Base-by-base conservation (phyloP, 2,329 filamentous ascomycete genomes). In the Chaetomium olivaceum region DNA sequence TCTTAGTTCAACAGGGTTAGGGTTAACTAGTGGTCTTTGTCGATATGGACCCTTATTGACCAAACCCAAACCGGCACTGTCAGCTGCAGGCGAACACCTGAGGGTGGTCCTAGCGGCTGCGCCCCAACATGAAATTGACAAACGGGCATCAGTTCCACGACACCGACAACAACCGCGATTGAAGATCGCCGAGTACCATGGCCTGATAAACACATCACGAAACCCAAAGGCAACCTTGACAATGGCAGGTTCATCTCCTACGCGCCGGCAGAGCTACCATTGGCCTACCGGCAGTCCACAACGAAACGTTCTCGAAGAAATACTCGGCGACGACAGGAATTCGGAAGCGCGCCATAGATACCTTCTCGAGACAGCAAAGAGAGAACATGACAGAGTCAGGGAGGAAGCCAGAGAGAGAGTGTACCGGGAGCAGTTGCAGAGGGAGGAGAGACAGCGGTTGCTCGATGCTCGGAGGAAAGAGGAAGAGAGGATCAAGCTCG, bases 241-340 rank as follows among this genome's bases (percentile, higher is more conserved):
- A 63, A 76, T 76, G 75, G 69, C 73, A 55, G 71, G 71, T 48
- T 74, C 74, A 2, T 76, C 76, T 16, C 74, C 75, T n/a, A 55
- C 69, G n/a, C 72, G 67, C 50, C 62, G 56, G 33, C 65, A 60
- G 61, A 73, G 68, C 69, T 55, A 67, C 56, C 68, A 69, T 39
- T 71, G 66, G 65, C 52, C 63, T n/a, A 14, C 21, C 2, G 39
- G 52, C 3, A 71, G 69, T 27, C 69, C 71, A 14, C 65, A 68
- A 36, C 67, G 69, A 23, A 63, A 63, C 1, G 66, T 72, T 9
- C 61, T 74, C 21, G 68, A 72, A 9, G 74, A 76, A 1, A 73
- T 75, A 29, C 66, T 76, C 0, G 64, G 65, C 31, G 73, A 75
- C 7, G 68, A 71, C 50, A 71, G 76, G 33, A 77, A 77, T 61